Percentiles rank a stretch among this genome's conserved stretches.
Evolutionary conservation across 768 basidiomycete genomes (phyloP).

Genomic region (Lentinula raphanica): DNA sequence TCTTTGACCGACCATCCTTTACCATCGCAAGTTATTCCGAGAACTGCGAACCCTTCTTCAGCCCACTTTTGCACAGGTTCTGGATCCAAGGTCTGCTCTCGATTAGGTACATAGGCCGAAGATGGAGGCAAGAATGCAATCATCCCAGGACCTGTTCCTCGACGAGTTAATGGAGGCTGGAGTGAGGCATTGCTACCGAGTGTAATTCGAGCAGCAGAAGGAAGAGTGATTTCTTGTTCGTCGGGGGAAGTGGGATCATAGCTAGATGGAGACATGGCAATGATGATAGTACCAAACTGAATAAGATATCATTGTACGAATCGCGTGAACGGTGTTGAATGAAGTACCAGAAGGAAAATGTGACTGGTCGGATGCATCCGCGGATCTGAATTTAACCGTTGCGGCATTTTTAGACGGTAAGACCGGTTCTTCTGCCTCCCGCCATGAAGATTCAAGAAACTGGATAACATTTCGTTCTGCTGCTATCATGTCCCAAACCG

Average conservation of each 20-base stretch:
- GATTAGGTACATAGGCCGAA: slow-evolving; percentile 19
- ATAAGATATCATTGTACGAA: neutral
- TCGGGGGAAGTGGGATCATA: slow-evolving; percentile 36
- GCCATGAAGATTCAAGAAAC: no score
- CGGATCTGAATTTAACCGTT: neutral
- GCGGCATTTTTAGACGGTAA: neutral
- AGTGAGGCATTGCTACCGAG: slow-evolving; percentile 28
- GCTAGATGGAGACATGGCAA: slow-evolving; percentile 11
- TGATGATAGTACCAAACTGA: neutral
- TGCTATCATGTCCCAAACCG: neutral
- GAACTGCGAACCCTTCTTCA: slow-evolving; percentile 48
- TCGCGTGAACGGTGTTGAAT: no score
- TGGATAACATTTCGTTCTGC: neutral
- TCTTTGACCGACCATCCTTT: slow-evolving; percentile 18
- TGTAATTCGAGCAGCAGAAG: slow-evolving; percentile 31
- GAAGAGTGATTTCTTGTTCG: slow-evolving; percentile 37
- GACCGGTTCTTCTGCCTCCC: neutral
- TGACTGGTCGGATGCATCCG: neutral
- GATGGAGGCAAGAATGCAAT: slow-evolving; percentile 35
- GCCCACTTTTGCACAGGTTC: slow-evolving; percentile 49
- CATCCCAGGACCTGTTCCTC: slow-evolving; percentile 44
- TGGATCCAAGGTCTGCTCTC: slow-evolving; percentile 36
- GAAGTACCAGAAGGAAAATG: neutral
- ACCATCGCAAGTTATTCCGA: slow-evolving; percentile 26
- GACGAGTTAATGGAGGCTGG: slow-evolving; percentile 44